phyloP scores from a whole-genome alignment of 768 basidiomycete genomes.

The Hortiboletus campestris region DNA sequence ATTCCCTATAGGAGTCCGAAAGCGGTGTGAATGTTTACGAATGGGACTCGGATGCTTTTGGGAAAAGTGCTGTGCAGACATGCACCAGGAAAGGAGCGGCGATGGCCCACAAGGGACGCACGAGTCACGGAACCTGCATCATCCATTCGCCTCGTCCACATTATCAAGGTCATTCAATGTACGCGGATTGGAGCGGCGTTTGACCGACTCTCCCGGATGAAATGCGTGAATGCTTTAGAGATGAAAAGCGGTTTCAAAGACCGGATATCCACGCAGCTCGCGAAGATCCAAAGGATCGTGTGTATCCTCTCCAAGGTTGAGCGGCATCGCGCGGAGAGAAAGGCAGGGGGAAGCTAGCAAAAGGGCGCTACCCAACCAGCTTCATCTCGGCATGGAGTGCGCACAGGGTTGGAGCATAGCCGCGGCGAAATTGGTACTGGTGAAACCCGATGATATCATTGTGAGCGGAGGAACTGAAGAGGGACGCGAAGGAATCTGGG shows the following conservation, averaged over 20 bases:
- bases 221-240: not conserved
- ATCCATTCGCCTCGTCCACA: not conserved
- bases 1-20: too few species aligned
- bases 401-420: not conserved
- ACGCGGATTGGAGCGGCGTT: not conserved
- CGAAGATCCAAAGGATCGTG: not conserved
- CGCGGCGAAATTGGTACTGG: not conserved
- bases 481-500: not conserved
- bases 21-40: not conserved
- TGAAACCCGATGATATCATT: not conserved
- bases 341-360: not conserved
- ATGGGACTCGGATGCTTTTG: not conserved
- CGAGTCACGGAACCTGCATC: not conserved
- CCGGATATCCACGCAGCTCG: not conserved
- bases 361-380: not conserved
- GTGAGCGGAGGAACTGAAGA: too few species aligned
- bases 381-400: not conserved
- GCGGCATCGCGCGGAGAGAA: not conserved
- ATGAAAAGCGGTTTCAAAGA: not conserved
- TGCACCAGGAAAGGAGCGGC: not conserved
- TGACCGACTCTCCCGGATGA: not conserved
- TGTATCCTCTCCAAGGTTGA: conserved; percentile 1
- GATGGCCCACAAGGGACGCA: not conserved
- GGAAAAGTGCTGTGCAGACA: not conserved
- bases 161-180: not conserved